These are phyloP conservation scores for Furcasterigmium sp. DNA, from an alignment of 2,329 filamentous ascomycete genomes.

Conservation along the genomic window DNA sequence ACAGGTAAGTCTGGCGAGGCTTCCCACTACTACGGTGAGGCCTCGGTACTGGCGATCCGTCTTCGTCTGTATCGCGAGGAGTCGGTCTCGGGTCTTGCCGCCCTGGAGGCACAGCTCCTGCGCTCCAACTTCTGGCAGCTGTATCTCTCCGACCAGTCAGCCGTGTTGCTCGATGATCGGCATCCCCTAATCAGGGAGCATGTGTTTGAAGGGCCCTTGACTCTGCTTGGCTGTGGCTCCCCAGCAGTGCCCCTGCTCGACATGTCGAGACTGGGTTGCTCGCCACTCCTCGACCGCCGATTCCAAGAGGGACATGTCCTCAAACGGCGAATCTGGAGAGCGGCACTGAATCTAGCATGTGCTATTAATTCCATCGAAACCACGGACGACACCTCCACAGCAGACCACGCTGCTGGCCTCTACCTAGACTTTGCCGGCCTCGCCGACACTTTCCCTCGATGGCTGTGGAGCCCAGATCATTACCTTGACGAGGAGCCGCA, in stretches of 20 bases:
- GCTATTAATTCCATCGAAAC: too few relatives aligned
- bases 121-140: slow-evolving; percentile 6
- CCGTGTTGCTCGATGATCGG: neutral
- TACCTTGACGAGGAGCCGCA: too few relatives aligned
- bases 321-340: too few relatives aligned
- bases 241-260: neutral
- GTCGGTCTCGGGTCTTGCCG: neutral
- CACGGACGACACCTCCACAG: too few relatives aligned
- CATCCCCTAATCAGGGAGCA: neutral
- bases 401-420: too few relatives aligned
- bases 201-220: neutral
- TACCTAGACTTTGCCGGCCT: too few relatives aligned
- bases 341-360: too few relatives aligned
- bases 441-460: too few relatives aligned
- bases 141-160: slow-evolving; percentile 3
- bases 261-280: neutral
- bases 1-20: slow-evolving; percentile 3
- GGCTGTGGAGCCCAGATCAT: too few relatives aligned
- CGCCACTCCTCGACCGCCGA: too few relatives aligned
- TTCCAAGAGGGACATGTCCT: too few relatives aligned
- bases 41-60: slow-evolving; percentile 1
- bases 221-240: neutral
- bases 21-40: slow-evolving; percentile 3
- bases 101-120: slow-evolving; percentile 4
- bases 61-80: slow-evolving; percentile 5